These are phyloP conservation scores for Diospyros kaki DNA, from an alignment of 148 eudicot genomes.

Conservation along the genomic window DNA sequence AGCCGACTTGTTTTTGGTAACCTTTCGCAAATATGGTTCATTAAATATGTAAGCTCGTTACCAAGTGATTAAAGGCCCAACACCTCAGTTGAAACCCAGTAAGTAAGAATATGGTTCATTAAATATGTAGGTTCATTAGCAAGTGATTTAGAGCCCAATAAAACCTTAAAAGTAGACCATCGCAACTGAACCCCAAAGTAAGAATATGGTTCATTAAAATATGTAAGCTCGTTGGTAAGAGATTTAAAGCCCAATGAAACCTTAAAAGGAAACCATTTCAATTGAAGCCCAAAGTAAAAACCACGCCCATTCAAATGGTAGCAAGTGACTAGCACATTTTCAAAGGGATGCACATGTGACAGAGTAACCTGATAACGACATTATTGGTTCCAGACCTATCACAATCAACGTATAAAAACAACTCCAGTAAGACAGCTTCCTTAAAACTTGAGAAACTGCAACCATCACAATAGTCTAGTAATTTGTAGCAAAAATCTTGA, in stretches of 20 bases:
- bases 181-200: not conserved
- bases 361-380: not conserved
- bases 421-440: not conserved
- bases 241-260: too few relatives aligned
- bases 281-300: too few relatives aligned
- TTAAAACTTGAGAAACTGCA: not conserved
- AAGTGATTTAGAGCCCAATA: not conserved
- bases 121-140: too few relatives aligned
- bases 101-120: too few relatives aligned
- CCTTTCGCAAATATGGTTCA: not conserved
- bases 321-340: not conserved
- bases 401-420: not conserved
- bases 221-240: too few relatives aligned
- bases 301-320: not conserved
- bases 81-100: too few relatives aligned
- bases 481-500: not conserved
- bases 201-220: too few relatives aligned
- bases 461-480: not conserved
- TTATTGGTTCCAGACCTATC: not conserved
- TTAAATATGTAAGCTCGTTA: not conserved
- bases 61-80: slow-evolving; percentile 1
- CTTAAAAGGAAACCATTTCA: too few relatives aligned
- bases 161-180: not conserved
- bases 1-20: not conserved
- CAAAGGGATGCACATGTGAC: not conserved